Evolutionary conservation across 1,284 basidiomycete genomes (phyloP), one percentile per base, ranked within the genome.

Genomic region (Cryptococcus sp.): DNA sequence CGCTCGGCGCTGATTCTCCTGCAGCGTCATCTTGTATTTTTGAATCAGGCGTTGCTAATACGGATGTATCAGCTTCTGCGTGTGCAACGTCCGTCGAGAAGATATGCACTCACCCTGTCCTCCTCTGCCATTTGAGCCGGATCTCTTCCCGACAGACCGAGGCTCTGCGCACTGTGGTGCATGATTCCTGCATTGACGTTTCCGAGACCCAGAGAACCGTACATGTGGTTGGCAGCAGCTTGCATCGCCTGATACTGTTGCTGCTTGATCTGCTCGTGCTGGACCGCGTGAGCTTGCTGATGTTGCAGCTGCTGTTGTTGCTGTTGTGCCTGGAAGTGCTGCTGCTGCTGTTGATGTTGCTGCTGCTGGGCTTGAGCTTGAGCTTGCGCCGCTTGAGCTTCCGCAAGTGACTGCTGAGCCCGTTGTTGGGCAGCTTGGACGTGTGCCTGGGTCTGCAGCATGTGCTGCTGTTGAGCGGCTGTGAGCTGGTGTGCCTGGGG

Each of bases 121-220:
- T 72, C 70, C 23, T 71, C 71, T 2, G 61, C 53, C 52, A 72
- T 54, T n/a, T 57, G 61, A 8, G 63, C 55, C 15, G 70, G 60
- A 50, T 75, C 70, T 35, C 68, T 63, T 5, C 71, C 72, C 0
- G 53, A 57, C 30, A 75, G 50, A 11, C 73, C 73, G 30, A 72
- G 42, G 30, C 54, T 52, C 23, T 68, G 63, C 35, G 69, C 65
- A 6, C 61, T 63, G 40, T 67, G 57, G 19, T 63, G 59, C 68
- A 76, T 75, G n/a, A 77, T 59, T 1, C 53, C 56, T 19, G 67
- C 64, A 46, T 69, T 70, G 35, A 74, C 67, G 5, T 58, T 50
- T 4, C 71, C 71, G 1, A 76, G 46, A 6, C 72, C 72, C 15
- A 73, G 55, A 19, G 47, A 43, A 8, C 62, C 50, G 58, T 70